Evolutionary conservation across 495 filamentous ascomycete species (phyloP).

Genomic region (Pyrenula massariospora): DNA sequence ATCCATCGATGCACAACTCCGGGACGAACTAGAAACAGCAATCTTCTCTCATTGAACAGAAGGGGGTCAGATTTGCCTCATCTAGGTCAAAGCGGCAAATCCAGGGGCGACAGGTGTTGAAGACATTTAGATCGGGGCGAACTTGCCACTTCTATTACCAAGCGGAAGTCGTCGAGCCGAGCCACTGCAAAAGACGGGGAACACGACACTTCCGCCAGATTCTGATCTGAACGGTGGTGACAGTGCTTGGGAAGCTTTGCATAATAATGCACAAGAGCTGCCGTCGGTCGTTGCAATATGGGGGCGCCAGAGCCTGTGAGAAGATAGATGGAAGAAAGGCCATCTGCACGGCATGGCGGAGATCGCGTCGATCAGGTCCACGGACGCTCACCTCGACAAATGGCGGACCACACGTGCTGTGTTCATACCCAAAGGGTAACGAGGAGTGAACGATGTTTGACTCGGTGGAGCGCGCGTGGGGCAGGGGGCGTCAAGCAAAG

Average conservation of each 20-base stretch:
- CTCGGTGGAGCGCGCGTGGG: neutral
- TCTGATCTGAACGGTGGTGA: neutral
- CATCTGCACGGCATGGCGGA: neutral
- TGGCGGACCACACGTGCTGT: neutral
- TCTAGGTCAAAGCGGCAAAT: neutral
- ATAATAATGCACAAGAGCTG: neutral
- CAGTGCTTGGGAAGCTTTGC: neutral
- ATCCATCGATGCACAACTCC: too few relatives aligned
- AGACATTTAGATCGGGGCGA: neutral
- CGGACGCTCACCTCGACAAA: constrained; percentile 18
- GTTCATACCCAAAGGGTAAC: neutral
- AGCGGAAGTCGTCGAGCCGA: too few relatives aligned
- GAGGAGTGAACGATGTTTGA: neutral
- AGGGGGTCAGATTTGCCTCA: neutral
- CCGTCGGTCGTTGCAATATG: neutral
- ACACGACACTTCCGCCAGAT: neutral
- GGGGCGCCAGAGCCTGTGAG: neutral
- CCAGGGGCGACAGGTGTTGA: neutral
- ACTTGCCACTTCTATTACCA: neutral
- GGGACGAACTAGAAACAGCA: too few relatives aligned
- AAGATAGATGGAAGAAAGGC: neutral
- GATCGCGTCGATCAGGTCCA: constrained; percentile 2
- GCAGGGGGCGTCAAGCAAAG: too few relatives aligned
- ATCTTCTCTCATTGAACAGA: too few relatives aligned
- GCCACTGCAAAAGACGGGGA: neutral